phyloP scores from a whole-genome alignment of 208 protist species.

The Eutreptiella sp. region DNA sequence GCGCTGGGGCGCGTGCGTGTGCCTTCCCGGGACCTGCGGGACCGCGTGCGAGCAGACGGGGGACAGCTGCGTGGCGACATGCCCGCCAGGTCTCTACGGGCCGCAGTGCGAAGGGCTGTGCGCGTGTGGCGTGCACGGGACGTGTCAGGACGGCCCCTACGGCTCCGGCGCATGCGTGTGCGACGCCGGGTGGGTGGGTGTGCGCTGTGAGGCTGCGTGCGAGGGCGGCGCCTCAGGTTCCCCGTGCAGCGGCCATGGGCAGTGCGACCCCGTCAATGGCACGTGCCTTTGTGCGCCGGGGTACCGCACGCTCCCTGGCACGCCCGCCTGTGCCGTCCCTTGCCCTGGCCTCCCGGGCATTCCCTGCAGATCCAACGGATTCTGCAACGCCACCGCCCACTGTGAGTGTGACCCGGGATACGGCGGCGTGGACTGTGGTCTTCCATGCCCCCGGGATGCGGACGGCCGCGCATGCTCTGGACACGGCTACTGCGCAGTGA shows the following conservation, averaged over 20 bases:
- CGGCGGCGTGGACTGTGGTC: constrained; percentile 2
- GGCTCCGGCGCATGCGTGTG: constrained; percentile 15
- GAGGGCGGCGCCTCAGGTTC: neutral
- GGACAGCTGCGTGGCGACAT: constrained; percentile 1
- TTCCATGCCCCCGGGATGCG: neutral
- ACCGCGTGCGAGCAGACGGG: neutral
- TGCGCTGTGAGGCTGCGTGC: constrained; percentile 3
- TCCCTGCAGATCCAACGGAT: constrained; percentile 18
- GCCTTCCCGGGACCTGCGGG: neutral
- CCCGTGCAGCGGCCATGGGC: neutral
- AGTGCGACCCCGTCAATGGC: constrained; percentile 12
- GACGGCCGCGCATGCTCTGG: too few species aligned
- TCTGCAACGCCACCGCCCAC: constrained; percentile 6
- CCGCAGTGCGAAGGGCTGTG: constrained; percentile 38
- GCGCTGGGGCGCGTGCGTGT: neutral
- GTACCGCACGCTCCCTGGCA: neutral
- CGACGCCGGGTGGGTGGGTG: constrained; percentile 10
- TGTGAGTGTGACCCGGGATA: constrained; percentile 25
- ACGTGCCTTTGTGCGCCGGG: neutral
- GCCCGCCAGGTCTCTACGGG: neutral
- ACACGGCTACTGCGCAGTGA: too few species aligned
- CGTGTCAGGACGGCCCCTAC: constrained; percentile 15
- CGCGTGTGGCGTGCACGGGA: constrained; percentile 10
- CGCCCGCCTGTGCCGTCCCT: neutral
- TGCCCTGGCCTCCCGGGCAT: neutral